Percentiles rank a stretch among this genome's conserved stretches.
Conservation (phyloP, 2,329 filamentous ascomycete species). For the Rhynchosporium secalis region DNA sequence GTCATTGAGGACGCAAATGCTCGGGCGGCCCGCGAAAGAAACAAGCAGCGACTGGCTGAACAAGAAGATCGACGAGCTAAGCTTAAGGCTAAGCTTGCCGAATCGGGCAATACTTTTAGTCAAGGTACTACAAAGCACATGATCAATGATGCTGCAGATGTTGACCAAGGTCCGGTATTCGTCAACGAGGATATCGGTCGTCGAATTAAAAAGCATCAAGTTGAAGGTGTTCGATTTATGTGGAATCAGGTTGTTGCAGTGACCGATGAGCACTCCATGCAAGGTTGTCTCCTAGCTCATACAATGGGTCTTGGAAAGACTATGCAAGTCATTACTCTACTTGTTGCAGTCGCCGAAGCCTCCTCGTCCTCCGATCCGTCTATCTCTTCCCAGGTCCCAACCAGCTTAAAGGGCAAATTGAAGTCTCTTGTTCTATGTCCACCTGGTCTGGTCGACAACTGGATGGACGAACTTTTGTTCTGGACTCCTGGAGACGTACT, state of each 20-base stretch:
- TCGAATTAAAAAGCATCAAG: slow-evolving; percentile 76
- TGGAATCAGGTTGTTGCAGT: slow-evolving; percentile 76
- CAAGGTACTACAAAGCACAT: slow-evolving; percentile 53
- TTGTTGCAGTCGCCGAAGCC: slow-evolving; percentile 71
- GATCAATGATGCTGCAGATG: slow-evolving; percentile 66
- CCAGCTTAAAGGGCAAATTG: slow-evolving; percentile 56
- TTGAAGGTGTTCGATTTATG: slow-evolving; percentile 80
- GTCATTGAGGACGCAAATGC: slow-evolving; percentile 49
- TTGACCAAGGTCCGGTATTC: slow-evolving; percentile 61
- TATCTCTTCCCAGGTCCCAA: slow-evolving; percentile 67
- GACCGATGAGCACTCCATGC: slow-evolving; percentile 49
- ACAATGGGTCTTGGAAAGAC: slow-evolving; percentile 50
- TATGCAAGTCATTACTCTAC: slow-evolving; percentile 64
- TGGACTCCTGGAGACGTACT: slow-evolving; percentile 64
- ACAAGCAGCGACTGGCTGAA: slow-evolving; percentile 52
- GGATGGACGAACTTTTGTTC: slow-evolving; percentile 71
- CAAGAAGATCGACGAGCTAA: slow-evolving; percentile 54
- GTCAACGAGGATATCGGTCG: slow-evolving; percentile 63
- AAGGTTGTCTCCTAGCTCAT: slow-evolving; percentile 82
- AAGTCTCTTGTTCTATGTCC: slow-evolving; percentile 76
- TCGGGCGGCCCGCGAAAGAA: slow-evolving; percentile 53
- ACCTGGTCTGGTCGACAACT: slow-evolving; percentile 74
- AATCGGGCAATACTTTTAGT: slow-evolving; percentile 45
- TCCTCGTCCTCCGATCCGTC: slow-evolving; percentile 56
- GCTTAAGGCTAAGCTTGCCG: slow-evolving; percentile 49